These are phyloP conservation scores for Umbilicaria muhlenbergii DNA, from an alignment of 495 filamentous ascomycete species.

Conservation along the genomic window DNA sequence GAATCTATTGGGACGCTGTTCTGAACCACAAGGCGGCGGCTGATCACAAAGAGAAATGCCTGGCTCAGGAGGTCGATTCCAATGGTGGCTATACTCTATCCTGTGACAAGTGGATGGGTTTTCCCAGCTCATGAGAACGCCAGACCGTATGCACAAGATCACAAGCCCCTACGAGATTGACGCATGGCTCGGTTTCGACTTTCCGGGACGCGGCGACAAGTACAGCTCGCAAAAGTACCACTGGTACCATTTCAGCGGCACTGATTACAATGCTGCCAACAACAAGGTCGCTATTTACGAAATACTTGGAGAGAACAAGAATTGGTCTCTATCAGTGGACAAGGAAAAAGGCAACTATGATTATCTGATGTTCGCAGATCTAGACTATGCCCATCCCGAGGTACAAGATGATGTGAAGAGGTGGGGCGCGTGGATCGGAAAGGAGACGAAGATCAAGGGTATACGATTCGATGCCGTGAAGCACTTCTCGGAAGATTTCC, in stretches of 20 bases:
- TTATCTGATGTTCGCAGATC: constrained; percentile 46
- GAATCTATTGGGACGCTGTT: constrained; percentile 59
- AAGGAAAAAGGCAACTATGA: constrained; percentile 57
- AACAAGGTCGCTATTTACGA: constrained; percentile 50
- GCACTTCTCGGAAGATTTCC: constrained; percentile 52
- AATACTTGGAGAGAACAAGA: constrained; percentile 44
- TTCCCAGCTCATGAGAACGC: background rate
- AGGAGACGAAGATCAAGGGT: constrained; percentile 41
- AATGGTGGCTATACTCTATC: constrained; percentile 19
- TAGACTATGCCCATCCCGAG: constrained; percentile 53
- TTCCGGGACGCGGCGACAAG: constrained; percentile 38
- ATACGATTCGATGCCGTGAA: constrained; percentile 64
- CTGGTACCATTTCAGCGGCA: constrained; percentile 56
- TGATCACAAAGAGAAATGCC: constrained; percentile 43
- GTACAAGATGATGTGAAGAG: constrained; percentile 44
- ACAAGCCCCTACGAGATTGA: constrained; percentile 46
- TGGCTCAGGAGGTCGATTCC: constrained; percentile 45
- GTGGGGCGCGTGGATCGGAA: constrained; percentile 53
- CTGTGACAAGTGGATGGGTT: background rate
- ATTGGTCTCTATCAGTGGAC: constrained; percentile 51
- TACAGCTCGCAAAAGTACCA: constrained; percentile 50
- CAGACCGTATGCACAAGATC: constrained; percentile 40
- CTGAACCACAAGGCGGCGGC: constrained; percentile 63
- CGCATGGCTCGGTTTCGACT: constrained; percentile 54
- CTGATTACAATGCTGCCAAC: constrained; percentile 48